A percentile compares a stretch with the other conserved stretches of the same genome.
phyloP scores from a whole-genome alignment of 202 grass and related monocot species.

The Zoysia matrella region DNA sequence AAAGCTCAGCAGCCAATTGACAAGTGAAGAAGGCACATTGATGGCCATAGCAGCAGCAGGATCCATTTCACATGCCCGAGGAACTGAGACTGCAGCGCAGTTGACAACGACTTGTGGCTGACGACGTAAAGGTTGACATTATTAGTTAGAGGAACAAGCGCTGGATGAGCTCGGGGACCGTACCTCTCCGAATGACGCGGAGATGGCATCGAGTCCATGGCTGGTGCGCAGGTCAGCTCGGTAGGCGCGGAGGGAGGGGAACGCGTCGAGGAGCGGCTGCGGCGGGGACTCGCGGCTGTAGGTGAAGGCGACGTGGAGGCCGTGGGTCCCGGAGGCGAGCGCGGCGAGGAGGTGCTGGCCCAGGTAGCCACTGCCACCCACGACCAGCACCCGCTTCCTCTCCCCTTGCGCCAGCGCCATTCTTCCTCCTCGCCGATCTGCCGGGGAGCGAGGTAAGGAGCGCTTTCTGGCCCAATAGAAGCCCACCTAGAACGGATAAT shows the following conservation, averaged over 20 bases:
- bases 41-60: too few relatives aligned
- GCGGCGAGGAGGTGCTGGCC: constrained; percentile 88
- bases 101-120: too few relatives aligned
- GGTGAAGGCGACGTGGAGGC: constrained; percentile 71
- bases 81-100: too few relatives aligned
- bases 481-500: too few relatives aligned
- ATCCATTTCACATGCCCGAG: too few relatives aligned
- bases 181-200: constrained; percentile 77
- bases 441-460: not conserved
- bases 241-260: constrained; percentile 66
- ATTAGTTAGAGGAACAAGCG: not conserved
- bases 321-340: constrained; percentile 31
- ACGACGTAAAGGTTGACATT: too few relatives aligned
- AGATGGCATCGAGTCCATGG: constrained; percentile 55
- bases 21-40: constrained; percentile 11
- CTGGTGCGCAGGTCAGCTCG: constrained; percentile 72
- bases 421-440: constrained; percentile 28
- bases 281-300: constrained; percentile 65
- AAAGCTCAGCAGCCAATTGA: constrained; percentile 68
- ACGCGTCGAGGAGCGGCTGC: constrained; percentile 57
- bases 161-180: not conserved
- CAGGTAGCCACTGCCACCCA: constrained; percentile 86
- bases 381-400: constrained; percentile 64
- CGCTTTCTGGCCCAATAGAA: too few relatives aligned
- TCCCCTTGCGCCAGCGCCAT: constrained; percentile 25